Percentiles rank a stretch among this genome's conserved stretches.
These are phyloP conservation scores for Metschnikowia cubensis DNA, from an alignment of 805 yeast species.

Conservation along the genomic window DNA sequence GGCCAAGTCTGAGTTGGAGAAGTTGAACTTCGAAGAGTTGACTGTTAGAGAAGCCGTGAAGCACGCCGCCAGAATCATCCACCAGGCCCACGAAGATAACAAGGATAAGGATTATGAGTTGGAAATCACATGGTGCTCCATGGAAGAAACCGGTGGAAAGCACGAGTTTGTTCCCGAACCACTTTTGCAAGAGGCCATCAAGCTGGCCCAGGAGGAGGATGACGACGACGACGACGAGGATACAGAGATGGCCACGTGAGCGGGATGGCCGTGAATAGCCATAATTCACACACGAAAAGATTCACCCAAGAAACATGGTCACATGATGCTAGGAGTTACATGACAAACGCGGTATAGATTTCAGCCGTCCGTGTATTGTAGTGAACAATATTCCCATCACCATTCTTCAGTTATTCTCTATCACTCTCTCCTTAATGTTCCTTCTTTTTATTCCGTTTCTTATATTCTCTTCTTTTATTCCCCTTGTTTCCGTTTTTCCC, in stretches of 20 bases:
- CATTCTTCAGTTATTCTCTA: too few relatives aligned
- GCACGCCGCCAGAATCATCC: constrained; percentile 90
- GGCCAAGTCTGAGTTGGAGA: constrained; percentile 96
- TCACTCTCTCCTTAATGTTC: too few relatives aligned
- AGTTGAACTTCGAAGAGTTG: constrained; percentile 68
- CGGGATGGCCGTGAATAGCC: constrained; percentile 1
- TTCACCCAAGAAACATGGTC: too few relatives aligned
- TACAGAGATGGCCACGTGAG: constrained; percentile 17
- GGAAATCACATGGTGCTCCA: constrained; percentile 86
- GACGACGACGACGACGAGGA: constrained; percentile 71
- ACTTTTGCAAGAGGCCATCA: constrained; percentile 75
- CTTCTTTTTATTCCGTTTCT: too few relatives aligned
- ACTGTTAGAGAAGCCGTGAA: constrained; percentile 80
- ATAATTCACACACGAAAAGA: not conserved
- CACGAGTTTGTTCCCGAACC: constrained; percentile 81
- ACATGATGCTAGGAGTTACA: too few relatives aligned
- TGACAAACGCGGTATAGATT: not conserved
- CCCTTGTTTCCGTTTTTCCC: too few relatives aligned
- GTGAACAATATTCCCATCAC: too few relatives aligned
- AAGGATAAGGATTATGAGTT: constrained; percentile 96
- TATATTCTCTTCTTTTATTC: too few relatives aligned
- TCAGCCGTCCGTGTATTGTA: not conserved
- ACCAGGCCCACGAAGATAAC: constrained; percentile 94
- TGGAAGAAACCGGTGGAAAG: constrained; percentile 68
- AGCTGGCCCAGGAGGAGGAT: constrained; percentile 77